Conservation (phyloP, 2,329 filamentous ascomycete species). For the Fusarium staphyleae region DNA sequence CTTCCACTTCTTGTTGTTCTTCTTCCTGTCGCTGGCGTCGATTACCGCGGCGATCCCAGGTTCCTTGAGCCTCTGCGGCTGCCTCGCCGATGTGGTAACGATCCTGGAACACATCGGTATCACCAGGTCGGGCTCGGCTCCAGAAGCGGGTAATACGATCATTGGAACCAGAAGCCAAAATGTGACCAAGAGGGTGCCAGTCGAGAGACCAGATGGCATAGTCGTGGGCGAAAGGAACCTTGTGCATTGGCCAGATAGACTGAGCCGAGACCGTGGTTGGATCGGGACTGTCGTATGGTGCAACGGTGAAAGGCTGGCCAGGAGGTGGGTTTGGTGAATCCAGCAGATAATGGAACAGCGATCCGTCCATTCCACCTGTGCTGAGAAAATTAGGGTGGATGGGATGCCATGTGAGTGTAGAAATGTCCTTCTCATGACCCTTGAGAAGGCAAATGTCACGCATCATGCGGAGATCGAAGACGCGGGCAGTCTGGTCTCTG, state of each 20-base stretch:
- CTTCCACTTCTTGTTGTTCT: constrained; percentile 91
- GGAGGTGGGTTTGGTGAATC: constrained; percentile 89
- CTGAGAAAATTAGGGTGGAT: constrained; percentile 88
- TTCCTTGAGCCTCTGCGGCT: constrained; percentile 93
- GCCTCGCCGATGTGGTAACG: constrained; percentile 95
- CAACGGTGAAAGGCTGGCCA: constrained; percentile 73
- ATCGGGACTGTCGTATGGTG: constrained; percentile 86
- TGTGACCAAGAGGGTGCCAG: constrained; percentile 96
- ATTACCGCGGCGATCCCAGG: constrained; percentile 82
- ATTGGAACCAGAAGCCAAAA: constrained; percentile 93
- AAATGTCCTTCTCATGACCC: constrained; percentile 96
- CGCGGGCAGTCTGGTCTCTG: constrained; percentile 87
- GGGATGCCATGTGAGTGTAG: constrained; percentile 91
- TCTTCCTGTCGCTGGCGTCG: constrained; percentile 85
- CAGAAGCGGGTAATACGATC: constrained; percentile 97
- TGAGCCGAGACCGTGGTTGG: constrained; percentile 82
- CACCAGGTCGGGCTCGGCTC: constrained; percentile 88
- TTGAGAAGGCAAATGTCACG: constrained; percentile 92
- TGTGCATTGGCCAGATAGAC: constrained; percentile 91
- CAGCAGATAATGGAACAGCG: constrained; percentile 91
- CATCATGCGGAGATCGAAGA: constrained; percentile 98
- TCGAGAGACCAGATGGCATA: constrained; percentile 97
- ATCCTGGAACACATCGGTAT: constrained; percentile 84
- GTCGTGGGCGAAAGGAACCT: constrained; percentile 85
- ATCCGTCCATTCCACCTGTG: constrained; percentile 88